These are phyloP conservation scores for Thoreauomyces humboldtii DNA, from an alignment of 192 early-diverging fungal species.

Conservation along the genomic window DNA sequence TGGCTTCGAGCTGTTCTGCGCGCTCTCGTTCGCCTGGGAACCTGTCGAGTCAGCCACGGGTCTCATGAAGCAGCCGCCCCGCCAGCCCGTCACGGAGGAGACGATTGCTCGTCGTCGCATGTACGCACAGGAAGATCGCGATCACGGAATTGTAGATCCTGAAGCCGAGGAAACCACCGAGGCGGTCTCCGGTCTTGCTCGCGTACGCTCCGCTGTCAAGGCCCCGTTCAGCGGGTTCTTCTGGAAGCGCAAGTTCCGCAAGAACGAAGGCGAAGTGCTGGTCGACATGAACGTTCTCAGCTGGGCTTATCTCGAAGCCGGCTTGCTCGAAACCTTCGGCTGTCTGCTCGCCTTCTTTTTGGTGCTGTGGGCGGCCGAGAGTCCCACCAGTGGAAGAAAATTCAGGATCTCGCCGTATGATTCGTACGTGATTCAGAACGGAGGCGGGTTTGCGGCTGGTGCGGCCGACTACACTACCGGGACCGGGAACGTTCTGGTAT, in stretches of 20 bases:
- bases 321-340: constrained; percentile 73
- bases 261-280: constrained; percentile 68
- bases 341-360: constrained; percentile 73
- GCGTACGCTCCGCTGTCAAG: constrained; percentile 32
- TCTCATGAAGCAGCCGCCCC: constrained; percentile 81
- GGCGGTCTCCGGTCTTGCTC: constrained; percentile 18
- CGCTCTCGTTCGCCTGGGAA: constrained; percentile 91
- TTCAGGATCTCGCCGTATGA: background rate
- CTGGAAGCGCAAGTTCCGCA: constrained; percentile 39
- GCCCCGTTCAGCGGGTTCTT: too few species aligned
- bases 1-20: constrained; percentile 88
- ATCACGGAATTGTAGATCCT: constrained; percentile 28
- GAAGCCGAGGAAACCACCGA: constrained; percentile 27
- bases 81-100: constrained; percentile 74
- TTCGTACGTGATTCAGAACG: constrained; percentile 7
- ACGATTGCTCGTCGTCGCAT: constrained; percentile 17
- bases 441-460: constrained; percentile 17
- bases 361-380: constrained; percentile 73
- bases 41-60: constrained; percentile 66
- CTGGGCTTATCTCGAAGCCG: constrained; percentile 88
- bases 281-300: constrained; percentile 84
- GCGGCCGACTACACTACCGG: too few species aligned
- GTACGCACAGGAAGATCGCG: constrained; percentile 12
- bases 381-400: constrained; percentile 47
- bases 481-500: too few species aligned